These are phyloP conservation scores for Westerdykella aurantiaca DNA, from an alignment of 2,329 filamentous ascomycete genomes.

Conservation along the genomic window DNA sequence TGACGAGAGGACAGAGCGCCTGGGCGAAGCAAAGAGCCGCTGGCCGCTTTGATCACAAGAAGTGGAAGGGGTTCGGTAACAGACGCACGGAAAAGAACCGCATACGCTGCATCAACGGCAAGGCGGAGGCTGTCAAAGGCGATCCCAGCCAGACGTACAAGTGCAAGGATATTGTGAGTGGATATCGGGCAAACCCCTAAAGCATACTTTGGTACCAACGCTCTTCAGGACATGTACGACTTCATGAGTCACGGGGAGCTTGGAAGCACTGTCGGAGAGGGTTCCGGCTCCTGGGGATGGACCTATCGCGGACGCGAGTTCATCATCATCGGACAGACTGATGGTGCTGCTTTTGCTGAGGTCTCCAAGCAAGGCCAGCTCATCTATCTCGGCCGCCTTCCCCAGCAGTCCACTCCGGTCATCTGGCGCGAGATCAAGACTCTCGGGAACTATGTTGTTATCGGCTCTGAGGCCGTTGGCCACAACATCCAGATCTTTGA, in stretches of 20 bases:
- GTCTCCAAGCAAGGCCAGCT: slow-evolving; percentile 46
- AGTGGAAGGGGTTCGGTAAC: slow-evolving; percentile 27
- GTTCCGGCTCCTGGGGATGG: slow-evolving; percentile 50
- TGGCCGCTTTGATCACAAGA: slow-evolving; percentile 27
- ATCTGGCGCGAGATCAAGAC: slow-evolving; percentile 51
- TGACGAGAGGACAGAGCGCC: slow-evolving; percentile 17
- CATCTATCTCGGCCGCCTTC: slow-evolving; percentile 50
- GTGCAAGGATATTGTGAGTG: slow-evolving; percentile 45
- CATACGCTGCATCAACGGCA: slow-evolving; percentile 31
- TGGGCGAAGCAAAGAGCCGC: slow-evolving; percentile 30
- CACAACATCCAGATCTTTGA: slow-evolving; percentile 60
- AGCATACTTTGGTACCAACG: slow-evolving; percentile 4
- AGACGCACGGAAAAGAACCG: slow-evolving; percentile 23
- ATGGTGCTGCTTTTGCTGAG: slow-evolving; percentile 48
- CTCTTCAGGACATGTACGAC: slow-evolving; percentile 46
- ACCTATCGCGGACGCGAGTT: slow-evolving; percentile 50
- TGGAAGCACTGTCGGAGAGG: slow-evolving; percentile 41
- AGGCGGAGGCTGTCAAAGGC: slow-evolving; percentile 33
- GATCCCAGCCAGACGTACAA: slow-evolving; percentile 38
- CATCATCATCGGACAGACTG: slow-evolving; percentile 50
- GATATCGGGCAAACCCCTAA: slow-evolving; percentile 11
- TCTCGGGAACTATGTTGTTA: slow-evolving; percentile 38
- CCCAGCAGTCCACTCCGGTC: slow-evolving; percentile 40
- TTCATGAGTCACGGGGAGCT: slow-evolving; percentile 53
- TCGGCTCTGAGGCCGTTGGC: slow-evolving; percentile 36